Percentiles rank a stretch among this genome's conserved stretches.
Conservation (phyloP, 1,139 yeast genomes). For the Suhomyces chickasaworum region DNA sequence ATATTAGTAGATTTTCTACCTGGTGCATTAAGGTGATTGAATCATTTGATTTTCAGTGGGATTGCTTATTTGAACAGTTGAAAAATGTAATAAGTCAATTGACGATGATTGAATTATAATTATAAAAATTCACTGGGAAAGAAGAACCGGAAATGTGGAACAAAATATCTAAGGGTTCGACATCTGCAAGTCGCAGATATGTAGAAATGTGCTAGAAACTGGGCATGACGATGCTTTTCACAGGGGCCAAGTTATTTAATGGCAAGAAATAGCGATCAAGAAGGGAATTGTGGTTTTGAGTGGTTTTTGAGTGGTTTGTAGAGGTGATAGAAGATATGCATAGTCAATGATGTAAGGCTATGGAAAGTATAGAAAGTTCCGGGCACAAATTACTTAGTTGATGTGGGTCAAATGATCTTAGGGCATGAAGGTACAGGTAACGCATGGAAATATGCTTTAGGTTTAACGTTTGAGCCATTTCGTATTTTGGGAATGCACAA, state of each 20-base stretch:
- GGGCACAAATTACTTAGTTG: background rate
- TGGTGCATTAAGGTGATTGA: background rate
- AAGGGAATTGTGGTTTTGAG: background rate
- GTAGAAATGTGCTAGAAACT: constrained; percentile 1
- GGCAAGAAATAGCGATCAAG: background rate
- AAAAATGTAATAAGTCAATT: too few species aligned
- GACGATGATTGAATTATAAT: background rate
- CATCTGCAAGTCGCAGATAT: background rate
- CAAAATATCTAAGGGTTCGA: background rate
- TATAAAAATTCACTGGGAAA: too few species aligned
- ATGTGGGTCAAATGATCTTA: background rate
- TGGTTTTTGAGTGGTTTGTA: background rate
- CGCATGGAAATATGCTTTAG: background rate
- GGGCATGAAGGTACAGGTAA: background rate
- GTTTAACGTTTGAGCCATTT: background rate
- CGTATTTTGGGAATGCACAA: constrained; percentile 2
- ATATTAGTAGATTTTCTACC: background rate
- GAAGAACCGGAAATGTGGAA: background rate
- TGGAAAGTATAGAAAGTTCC: background rate
- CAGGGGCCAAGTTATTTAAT: background rate
- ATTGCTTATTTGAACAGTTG: too few species aligned
- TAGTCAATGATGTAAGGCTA: background rate
- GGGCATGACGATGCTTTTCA: background rate
- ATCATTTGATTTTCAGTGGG: background rate
- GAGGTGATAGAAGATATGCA: background rate